phyloP scores from a whole-genome alignment of 2,329 filamentous ascomycete genomes.

The Aspergillus ustus region DNA sequence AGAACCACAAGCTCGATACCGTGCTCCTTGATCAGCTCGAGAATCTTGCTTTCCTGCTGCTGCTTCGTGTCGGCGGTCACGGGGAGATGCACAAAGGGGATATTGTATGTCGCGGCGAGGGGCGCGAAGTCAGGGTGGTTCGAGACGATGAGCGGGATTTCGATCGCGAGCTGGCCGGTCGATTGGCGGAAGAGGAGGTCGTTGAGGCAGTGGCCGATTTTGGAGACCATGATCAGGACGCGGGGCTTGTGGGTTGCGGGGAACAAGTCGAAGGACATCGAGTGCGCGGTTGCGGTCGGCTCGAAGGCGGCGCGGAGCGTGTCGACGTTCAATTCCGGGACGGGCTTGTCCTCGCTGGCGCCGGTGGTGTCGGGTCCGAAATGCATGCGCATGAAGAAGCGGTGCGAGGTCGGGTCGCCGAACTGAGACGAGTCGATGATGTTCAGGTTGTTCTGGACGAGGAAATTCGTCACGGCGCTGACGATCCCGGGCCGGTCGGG shows the following conservation, averaged over 20 bases:
- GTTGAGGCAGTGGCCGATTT: slow-evolving; percentile 85
- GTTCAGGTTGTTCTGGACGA: slow-evolving; percentile 75
- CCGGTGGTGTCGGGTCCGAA: slow-evolving; percentile 61
- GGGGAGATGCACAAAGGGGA: slow-evolving; percentile 80
- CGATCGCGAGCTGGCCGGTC: slow-evolving; percentile 73
- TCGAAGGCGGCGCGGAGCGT: slow-evolving; percentile 62
- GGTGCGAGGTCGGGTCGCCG: slow-evolving; percentile 72
- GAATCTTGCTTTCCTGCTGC: slow-evolving; percentile 71
- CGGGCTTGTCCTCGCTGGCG: slow-evolving; percentile 9
- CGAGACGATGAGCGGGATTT: slow-evolving; percentile 77
- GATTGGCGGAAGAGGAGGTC: slow-evolving; percentile 80
- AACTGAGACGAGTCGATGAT: slow-evolving; percentile 86
- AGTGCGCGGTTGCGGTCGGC: slow-evolving; percentile 64
- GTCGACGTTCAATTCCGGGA: slow-evolving; percentile 50
- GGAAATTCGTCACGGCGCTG: slow-evolving; percentile 78
- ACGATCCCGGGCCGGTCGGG: slow-evolving; percentile 85
- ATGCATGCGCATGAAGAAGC: slow-evolving; percentile 88
- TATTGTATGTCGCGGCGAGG: slow-evolving; percentile 73
- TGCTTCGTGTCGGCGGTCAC: slow-evolving; percentile 78
- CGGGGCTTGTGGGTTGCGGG: slow-evolving; percentile 71
- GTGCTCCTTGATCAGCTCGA: slow-evolving; percentile 71
- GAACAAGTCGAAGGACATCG: slow-evolving; percentile 73
- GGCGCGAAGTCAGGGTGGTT: slow-evolving; percentile 77
- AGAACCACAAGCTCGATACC: slow-evolving; percentile 78
- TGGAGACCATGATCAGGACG: slow-evolving; percentile 87